A percentile compares a stretch with the other conserved stretches of the same genome.
Evolutionary conservation across 257 asterid genomes (phyloP).

Genomic region (Petunia axillaris): DNA sequence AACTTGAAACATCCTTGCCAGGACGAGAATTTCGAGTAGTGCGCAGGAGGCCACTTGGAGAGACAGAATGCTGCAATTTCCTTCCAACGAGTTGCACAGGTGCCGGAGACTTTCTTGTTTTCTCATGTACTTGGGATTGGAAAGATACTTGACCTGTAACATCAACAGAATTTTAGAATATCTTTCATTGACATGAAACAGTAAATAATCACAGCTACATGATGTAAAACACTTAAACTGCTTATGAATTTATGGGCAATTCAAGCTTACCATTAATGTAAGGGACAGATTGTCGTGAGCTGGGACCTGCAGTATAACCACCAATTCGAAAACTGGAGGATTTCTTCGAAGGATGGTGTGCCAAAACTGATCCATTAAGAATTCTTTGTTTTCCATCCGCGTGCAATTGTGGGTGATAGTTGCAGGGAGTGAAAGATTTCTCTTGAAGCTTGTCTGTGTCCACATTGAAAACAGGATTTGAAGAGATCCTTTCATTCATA

Average conservation of each 20-base stretch:
- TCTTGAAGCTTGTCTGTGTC: constrained; percentile 29
- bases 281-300: constrained; percentile 40
- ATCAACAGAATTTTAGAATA: neutral
- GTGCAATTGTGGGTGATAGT: constrained; percentile 43
- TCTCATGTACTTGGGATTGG: constrained; percentile 27
- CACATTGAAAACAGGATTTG: constrained; percentile 34
- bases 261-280: constrained; percentile 40
- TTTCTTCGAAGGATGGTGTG: constrained; percentile 37
- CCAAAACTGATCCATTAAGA: constrained; percentile 35
- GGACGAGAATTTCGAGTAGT: constrained; percentile 5
- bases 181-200: neutral
- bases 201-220: neutral
- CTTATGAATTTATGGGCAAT: neutral
- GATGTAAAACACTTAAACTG: neutral
- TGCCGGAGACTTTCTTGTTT: constrained; percentile 11
- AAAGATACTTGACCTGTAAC: constrained; percentile 30
- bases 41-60: constrained; percentile 13
- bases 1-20: constrained; percentile 23
- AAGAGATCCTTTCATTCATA: constrained; percentile 53
- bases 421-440: constrained; percentile 42
- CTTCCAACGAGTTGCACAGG: neutral
- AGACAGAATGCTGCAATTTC: neutral
- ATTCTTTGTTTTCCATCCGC: constrained; percentile 44
- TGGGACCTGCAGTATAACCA: constrained; percentile 36
- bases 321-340: constrained; percentile 30